Evolutionary conservation across 2,329 filamentous ascomycete genomes (phyloP).

Genomic region (Fusarium anguioides): DNA sequence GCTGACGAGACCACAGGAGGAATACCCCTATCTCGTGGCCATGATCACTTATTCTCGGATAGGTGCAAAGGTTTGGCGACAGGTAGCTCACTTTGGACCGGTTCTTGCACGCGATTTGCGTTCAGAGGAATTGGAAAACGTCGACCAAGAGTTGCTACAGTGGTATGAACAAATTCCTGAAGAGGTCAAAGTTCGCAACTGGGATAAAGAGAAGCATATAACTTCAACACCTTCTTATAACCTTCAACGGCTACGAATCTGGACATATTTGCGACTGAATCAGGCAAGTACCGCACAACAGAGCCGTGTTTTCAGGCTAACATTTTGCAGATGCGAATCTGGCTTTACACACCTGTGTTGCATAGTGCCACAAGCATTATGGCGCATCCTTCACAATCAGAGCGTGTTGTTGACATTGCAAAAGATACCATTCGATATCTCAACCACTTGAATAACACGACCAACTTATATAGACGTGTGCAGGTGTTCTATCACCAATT

Average conservation of each 20-base stretch:
- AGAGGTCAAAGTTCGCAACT: conserved; percentile 69
- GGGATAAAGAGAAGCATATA: conserved; percentile 62
- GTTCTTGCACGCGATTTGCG: conserved; percentile 71
- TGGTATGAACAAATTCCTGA: conserved; percentile 85
- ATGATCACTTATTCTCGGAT: conserved; percentile 89
- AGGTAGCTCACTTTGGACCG: conserved; percentile 76
- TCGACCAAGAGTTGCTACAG: conserved; percentile 85
- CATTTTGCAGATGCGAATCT: conserved; percentile 73
- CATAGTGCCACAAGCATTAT: conserved; percentile 87
- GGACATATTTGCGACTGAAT: conserved; percentile 87
- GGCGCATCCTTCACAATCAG: conserved; percentile 77
- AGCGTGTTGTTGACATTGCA: conserved; percentile 78
- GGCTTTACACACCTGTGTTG: conserved; percentile 87
- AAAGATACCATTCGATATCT: conserved; percentile 81
- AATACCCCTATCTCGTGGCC: conserved; percentile 77
- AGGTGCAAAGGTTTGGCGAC: conserved; percentile 86
- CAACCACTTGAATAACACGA: conserved; percentile 76
- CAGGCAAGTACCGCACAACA: conserved; percentile 59
- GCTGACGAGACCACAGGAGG: conserved; percentile 52
- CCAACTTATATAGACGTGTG: conserved; percentile 75
- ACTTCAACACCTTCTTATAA: conserved; percentile 71
- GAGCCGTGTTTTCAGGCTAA: background rate
- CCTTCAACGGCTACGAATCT: conserved; percentile 79
- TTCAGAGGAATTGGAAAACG: conserved; percentile 78
- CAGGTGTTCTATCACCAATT: conserved; percentile 87